A percentile compares a stretch with the other conserved stretches of the same genome.
phyloP scores from a whole-genome alignment of 2,329 filamentous ascomycete species.

The Apiospora pterosperma region DNA sequence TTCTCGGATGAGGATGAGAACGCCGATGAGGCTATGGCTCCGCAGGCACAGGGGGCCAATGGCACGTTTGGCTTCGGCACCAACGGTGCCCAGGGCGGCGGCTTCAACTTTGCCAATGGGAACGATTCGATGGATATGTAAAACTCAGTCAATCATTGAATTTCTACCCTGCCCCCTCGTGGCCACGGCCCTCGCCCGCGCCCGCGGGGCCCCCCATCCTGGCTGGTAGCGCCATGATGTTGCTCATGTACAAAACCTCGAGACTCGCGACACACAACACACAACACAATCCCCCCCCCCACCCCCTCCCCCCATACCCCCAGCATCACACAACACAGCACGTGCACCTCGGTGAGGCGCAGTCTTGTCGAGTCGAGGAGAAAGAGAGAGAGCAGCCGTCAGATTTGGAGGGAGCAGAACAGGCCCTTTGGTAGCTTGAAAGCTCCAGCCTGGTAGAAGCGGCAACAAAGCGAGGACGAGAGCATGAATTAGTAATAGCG shows the following conservation, averaged over 20 bases:
- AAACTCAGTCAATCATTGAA: conserved; percentile 12
- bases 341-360: conserved; percentile 25
- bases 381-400: conserved; percentile 23
- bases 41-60: conserved; percentile 65
- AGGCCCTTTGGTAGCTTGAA: conserved; percentile 62
- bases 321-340: conserved; percentile 8
- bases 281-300: neutral
- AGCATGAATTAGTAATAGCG: conserved; percentile 22
- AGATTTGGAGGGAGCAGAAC: conserved; percentile 23
- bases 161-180: neutral
- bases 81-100: conserved; percentile 62
- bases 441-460: conserved; percentile 53
- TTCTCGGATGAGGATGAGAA: conserved; percentile 98
- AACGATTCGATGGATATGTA: conserved; percentile 66
- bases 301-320: conserved; percentile 6
- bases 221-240: neutral
- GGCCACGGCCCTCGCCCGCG: neutral
- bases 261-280: neutral
- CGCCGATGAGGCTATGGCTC: conserved; percentile 73
- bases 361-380: conserved; percentile 27
- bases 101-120: conserved; percentile 89
- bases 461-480: conserved; percentile 22
- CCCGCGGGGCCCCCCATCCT: neutral
- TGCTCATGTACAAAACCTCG: conserved; percentile 1
- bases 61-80: conserved; percentile 78